A percentile compares a stretch with the other conserved stretches of the same genome.
Conservation (phyloP, 2,329 filamentous ascomycete species). For the Colletotrichum sojae region DNA sequence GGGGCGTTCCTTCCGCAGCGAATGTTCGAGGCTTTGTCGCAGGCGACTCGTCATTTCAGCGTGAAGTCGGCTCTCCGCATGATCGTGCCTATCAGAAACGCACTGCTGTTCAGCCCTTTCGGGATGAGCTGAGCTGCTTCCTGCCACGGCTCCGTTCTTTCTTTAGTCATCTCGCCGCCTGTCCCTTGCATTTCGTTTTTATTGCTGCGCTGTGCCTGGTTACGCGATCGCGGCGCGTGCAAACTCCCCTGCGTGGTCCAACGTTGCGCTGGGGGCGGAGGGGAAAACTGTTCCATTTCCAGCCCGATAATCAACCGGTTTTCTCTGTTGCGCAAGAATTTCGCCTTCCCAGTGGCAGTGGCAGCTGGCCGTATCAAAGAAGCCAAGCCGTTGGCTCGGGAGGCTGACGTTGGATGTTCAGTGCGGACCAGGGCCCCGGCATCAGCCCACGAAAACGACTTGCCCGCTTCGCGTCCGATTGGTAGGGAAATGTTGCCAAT, state of each 20-base stretch:
- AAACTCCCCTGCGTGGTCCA: slow-evolving; percentile 8
- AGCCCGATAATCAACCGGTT: too few relatives aligned
- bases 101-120: slow-evolving; percentile 14
- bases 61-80: slow-evolving; percentile 34
- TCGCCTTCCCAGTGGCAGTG: not conserved
- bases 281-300: too few relatives aligned
- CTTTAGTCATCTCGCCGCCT: not conserved
- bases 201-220: slow-evolving; percentile 22
- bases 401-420: slow-evolving; percentile 12
- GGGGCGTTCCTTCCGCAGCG: not conserved
- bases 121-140: not conserved
- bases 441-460: slow-evolving; percentile 28
- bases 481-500: slow-evolving; percentile 5
- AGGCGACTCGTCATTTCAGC: not conserved
- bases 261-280: not conserved
- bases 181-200: slow-evolving; percentile 28
- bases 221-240: slow-evolving; percentile 17
- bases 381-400: slow-evolving; percentile 4
- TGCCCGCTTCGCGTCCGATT: not conserved
- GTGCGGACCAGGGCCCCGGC: not conserved
- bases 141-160: not conserved
- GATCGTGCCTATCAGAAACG: slow-evolving; percentile 35
- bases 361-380: too few relatives aligned
- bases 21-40: not conserved
- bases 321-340: too few relatives aligned